Conservation (phyloP, 495 filamentous ascomycete species). For the Tuber aestivum region DNA sequence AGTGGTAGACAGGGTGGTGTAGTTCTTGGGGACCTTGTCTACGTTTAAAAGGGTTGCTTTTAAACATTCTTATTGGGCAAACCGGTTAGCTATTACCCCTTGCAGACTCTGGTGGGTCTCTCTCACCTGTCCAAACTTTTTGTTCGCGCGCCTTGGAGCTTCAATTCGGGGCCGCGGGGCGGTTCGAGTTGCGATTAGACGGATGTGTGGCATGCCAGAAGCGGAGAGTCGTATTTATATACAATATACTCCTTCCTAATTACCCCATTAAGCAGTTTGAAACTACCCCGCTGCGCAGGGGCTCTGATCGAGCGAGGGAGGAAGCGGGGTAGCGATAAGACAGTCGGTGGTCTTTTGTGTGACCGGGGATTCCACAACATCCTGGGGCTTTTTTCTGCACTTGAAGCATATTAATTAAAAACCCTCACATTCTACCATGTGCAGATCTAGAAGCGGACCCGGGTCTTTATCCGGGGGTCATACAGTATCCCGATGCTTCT, state of each 20-base stretch:
- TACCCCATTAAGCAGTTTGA: not conserved
- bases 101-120: not conserved
- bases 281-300: not conserved
- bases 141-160: not conserved
- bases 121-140: slow-evolving; percentile 2
- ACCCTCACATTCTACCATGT: not conserved
- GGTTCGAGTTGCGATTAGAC: not conserved
- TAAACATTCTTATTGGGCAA: not conserved
- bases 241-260: not conserved
- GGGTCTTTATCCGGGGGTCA: not conserved
- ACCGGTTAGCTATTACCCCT: not conserved
- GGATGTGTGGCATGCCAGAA: not conserved
- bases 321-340: slow-evolving; percentile 4
- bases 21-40: not conserved
- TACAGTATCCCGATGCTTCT: not conserved
- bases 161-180: not conserved
- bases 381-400: not conserved
- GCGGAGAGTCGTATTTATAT: not conserved
- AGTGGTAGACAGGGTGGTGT: not conserved
- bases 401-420: not conserved
- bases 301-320: not conserved
- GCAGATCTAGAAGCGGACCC: not conserved
- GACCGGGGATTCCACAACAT: not conserved
- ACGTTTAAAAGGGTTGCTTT: not conserved
- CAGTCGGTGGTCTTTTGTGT: not conserved